phyloP scores from a whole-genome alignment of 805 yeast species.

The Maudiozyma bulderi region DNA sequence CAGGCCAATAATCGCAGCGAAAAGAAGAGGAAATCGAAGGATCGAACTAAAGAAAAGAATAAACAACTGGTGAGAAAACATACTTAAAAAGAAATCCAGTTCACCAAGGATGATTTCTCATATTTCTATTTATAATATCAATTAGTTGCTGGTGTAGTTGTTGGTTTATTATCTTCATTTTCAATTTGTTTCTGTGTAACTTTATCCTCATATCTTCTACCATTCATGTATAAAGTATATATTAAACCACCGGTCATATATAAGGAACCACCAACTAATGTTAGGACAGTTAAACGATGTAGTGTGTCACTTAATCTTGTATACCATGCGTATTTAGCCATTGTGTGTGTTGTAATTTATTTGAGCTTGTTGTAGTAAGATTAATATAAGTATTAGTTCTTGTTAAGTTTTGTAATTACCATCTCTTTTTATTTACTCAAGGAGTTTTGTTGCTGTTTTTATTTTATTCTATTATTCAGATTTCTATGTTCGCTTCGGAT shows the following conservation, averaged over 20 bases:
- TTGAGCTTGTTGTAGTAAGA: not conserved
- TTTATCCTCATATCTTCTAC: slow-evolving; percentile 41
- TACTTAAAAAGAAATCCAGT: too few relatives aligned
- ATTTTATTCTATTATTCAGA: not conserved
- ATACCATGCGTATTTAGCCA: slow-evolving; percentile 63
- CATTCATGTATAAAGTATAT: slow-evolving; percentile 43
- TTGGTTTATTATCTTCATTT: not conserved
- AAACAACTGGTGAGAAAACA: too few relatives aligned
- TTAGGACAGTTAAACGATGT: slow-evolving; percentile 63
- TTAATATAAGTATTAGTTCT: not conserved
- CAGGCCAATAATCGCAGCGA: not conserved
- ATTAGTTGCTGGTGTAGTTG: not conserved
- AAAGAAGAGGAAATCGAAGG: too few relatives aligned
- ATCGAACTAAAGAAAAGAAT: too few relatives aligned
- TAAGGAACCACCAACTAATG: slow-evolving; percentile 48
- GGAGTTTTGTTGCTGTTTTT: not conserved
- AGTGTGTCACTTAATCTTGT: slow-evolving; percentile 60
- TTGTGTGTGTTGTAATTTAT: slow-evolving; percentile 7
- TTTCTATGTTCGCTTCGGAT: not conserved
- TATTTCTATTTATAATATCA: too few relatives aligned
- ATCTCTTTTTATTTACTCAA: not conserved
- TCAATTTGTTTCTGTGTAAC: slow-evolving; percentile 5
- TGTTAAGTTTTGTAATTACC: not conserved
- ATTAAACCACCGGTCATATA: slow-evolving; percentile 45
- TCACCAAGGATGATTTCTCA: too few relatives aligned